A percentile compares a stretch with the other conserved stretches of the same genome.
These are phyloP conservation scores for Penicillium brevicompactum DNA, from an alignment of 2,329 filamentous ascomycete species.

Conservation along the genomic window DNA sequence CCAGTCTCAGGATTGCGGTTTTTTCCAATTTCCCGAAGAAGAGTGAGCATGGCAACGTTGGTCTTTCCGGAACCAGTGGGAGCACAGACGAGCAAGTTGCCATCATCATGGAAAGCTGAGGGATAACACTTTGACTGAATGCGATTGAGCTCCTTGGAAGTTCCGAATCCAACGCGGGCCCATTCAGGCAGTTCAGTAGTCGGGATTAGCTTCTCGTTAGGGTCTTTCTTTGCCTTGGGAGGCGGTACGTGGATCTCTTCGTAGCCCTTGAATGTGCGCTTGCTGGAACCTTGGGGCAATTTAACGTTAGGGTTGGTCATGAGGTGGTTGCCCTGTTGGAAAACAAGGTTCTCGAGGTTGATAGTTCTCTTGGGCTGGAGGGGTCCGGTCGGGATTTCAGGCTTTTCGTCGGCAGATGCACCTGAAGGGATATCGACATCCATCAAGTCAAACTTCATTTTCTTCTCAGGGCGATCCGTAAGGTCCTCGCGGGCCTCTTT, in stretches of 20 bases:
- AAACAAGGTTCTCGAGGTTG: constrained; percentile 93
- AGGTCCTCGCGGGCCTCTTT: constrained; percentile 61
- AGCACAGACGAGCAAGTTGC: constrained; percentile 96
- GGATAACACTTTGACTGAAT: constrained; percentile 95
- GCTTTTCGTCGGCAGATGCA: constrained; percentile 56
- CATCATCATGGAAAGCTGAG: constrained; percentile 87
- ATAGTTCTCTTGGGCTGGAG: constrained; percentile 84
- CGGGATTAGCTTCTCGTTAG: constrained; percentile 78
- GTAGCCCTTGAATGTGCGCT: constrained; percentile 95
- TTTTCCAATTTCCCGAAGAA: constrained; percentile 95
- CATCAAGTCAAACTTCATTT: constrained; percentile 83
- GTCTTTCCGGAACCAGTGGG: constrained; percentile 98
- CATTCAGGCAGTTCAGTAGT: constrained; percentile 89
- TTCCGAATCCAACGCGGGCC: constrained; percentile 83
- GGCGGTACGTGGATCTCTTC: constrained; percentile 97
- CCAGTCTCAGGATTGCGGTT: constrained; percentile 85
- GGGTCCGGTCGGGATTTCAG: constrained; percentile 71
- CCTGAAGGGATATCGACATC: constrained; percentile 76
- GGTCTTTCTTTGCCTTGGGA: constrained; percentile 82
- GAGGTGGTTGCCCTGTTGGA: constrained; percentile 96
- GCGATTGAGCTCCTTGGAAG: constrained; percentile 84
- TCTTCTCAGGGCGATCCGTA: constrained; percentile 67
- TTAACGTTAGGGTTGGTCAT: constrained; percentile 99
- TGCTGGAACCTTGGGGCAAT: constrained; percentile 90
- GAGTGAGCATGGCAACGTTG: constrained; percentile 96